A percentile compares a stretch with the other conserved stretches of the same genome.
Evolutionary conservation across 2,329 filamentous ascomycete species (phyloP).

Genomic region (Thermothelomyces thermophilus): DNA sequence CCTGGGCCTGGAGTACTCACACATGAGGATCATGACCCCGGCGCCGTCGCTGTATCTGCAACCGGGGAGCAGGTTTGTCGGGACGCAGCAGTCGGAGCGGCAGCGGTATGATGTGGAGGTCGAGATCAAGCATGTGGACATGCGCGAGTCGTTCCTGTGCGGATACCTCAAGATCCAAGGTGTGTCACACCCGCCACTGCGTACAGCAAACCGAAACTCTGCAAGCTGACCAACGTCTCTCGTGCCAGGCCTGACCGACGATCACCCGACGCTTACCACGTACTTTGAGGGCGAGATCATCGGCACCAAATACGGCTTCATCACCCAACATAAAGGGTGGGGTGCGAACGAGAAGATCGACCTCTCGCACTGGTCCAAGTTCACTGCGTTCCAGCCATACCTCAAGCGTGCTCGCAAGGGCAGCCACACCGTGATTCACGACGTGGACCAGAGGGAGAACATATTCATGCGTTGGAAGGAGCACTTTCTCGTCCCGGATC

Average conservation of each 20-base stretch:
- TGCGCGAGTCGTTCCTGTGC: slow-evolving; percentile 88
- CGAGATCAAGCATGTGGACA: slow-evolving; percentile 92
- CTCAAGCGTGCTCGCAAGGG: slow-evolving; percentile 52
- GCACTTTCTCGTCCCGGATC: slow-evolving; percentile 92
- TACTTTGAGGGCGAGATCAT: slow-evolving; percentile 99
- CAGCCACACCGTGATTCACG: slow-evolving; percentile 52
- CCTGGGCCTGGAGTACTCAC: slow-evolving; percentile 25
- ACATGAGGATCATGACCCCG: slow-evolving; percentile 56
- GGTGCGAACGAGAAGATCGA: slow-evolving; percentile 89
- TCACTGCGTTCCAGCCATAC: slow-evolving; percentile 77
- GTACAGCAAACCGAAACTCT: too few species aligned
- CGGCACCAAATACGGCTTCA: slow-evolving; percentile 88
- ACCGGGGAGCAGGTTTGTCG: slow-evolving; percentile 79
- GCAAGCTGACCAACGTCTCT: slow-evolving; percentile 9
- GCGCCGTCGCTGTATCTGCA: slow-evolving; percentile 82
- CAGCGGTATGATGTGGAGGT: slow-evolving; percentile 95
- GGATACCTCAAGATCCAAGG: slow-evolving; percentile 95
- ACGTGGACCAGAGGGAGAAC: slow-evolving; percentile 73
- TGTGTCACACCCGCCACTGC: slow-evolving; percentile 32
- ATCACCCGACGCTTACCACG: slow-evolving; percentile 94
- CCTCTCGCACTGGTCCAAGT: slow-evolving; percentile 86
- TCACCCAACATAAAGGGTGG: slow-evolving; percentile 83
- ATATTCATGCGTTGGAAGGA: slow-evolving; percentile 99
- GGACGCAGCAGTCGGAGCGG: slow-evolving; percentile 87
- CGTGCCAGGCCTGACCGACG: slow-evolving; percentile 77